Base-by-base conservation (phyloP, 352 stramenopile genomes). In the Globisporangium parvum region DNA sequence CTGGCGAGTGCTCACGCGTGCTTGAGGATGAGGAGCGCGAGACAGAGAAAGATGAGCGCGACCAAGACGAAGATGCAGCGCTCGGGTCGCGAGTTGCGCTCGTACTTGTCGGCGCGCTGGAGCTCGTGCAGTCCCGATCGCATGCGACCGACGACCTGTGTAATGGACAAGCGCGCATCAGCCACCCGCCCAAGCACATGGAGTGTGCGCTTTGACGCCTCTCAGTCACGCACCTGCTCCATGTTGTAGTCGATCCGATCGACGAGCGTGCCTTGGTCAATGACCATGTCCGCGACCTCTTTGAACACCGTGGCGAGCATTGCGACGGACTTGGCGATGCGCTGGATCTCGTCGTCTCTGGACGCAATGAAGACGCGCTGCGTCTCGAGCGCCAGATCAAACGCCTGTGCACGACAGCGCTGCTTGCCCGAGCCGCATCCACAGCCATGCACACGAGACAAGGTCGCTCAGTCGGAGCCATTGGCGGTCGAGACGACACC, bases 171-270 rank as follows among this genome's bases (percentile, higher is more conserved):
- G 15, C 9, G 15, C 8, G 28, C 45, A 2, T 41, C 9, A 47
- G 18, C 18, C 8, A 23, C 28, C 9, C 2, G 18, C 18, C 37
- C 6, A n/a, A 11, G 3, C 14, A 1, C 1, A 6, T 18, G 8
- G 3, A 15, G 20, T 8, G 21, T 18, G 42, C 1, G 20, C 42
- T 21, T 17, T 18, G 45, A n/a, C 9, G 23, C 3, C 2, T 54
- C 21, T 51, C 20, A 53, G 14, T 41, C 26, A 18, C 47, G 8
- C 63, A 90, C 81, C 75, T 90, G 77, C 33, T 89, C 77, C 78
- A 93, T 91, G 69, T 93, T 93, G 71, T 89, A 93, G 66, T 93
- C 83, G 55, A 93, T 93, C 6, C 83, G 74, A 56, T 93, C 83
- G n/a, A 93, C 66, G 26, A 93, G 65, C 21, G 80, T 88, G 24